Evolutionary conservation across 306 rosid genomes (phyloP).

Genomic region (Dalbergia oliveri): DNA sequence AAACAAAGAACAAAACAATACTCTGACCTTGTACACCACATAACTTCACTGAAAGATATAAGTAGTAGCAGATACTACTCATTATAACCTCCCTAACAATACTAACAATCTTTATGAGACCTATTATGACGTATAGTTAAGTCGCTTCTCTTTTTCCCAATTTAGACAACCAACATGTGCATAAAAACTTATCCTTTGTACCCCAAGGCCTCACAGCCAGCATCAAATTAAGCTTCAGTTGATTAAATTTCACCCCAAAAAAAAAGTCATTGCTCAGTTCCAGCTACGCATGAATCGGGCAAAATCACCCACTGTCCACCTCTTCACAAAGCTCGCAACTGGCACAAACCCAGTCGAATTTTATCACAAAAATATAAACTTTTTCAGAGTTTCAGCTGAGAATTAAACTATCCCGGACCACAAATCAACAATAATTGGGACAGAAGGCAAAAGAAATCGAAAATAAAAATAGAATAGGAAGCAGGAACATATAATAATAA

Average conservation of each 20-base stretch:
- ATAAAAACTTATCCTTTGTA: slow-evolving; percentile 28
- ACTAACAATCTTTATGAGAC: slow-evolving; percentile 4
- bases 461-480: background rate
- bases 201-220: slow-evolving; percentile 11
- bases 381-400: background rate
- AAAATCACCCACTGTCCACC: background rate
- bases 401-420: slow-evolving; percentile 22
- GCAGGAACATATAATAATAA: background rate
- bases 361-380: slow-evolving; percentile 23
- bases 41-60: slow-evolving; percentile 12
- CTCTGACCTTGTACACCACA: background rate
- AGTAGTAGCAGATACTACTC: background rate
- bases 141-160: slow-evolving; percentile 3
- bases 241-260: background rate
- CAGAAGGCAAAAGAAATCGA: background rate
- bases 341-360: slow-evolving; percentile 28
- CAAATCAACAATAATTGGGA: slow-evolving; percentile 17
- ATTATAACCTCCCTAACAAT: slow-evolving; percentile 4
- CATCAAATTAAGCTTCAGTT: slow-evolving; percentile 21
- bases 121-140: background rate
- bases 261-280: background rate
- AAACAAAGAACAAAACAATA: slow-evolving; percentile 36
- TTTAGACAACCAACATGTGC: slow-evolving; percentile 28
- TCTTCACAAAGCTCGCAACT: background rate
- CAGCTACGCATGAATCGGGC: background rate